Base-by-base conservation (phyloP, 2,329 filamentous ascomycete genomes). In the Harringtonia aguacate region DNA sequence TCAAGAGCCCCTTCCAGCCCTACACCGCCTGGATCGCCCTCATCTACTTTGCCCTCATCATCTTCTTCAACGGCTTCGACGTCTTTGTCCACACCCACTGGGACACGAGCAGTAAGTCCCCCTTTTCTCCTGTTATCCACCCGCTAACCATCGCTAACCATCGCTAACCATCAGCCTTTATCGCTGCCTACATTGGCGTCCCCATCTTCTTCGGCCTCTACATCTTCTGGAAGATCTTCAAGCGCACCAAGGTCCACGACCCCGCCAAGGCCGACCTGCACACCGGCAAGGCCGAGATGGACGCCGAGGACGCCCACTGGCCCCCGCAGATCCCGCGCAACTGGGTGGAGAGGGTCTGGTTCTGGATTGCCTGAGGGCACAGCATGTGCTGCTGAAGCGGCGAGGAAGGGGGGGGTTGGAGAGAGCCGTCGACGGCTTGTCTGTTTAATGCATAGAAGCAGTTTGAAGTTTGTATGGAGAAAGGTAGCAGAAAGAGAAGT, bases 121-220 rank as follows among this genome's bases (percentile, higher is more conserved):
- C 14, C 29, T 17, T 20, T 14, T 20, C 20, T 33, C 28, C 8
- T n/a, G n/a, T n/a, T n/a, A n/a, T n/a, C 13, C 15, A 33, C 4
- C 12, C 30, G 14, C 18, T 27, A 1, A 1, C 31, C 31, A 2
- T 43, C 57, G 60, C 4, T 61, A n/a, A 75, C 72, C 2, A 61
- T 89, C 4, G 80, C 85, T 52, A 86, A 86, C 53, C 8, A 29
- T 14, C 1, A 90, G 88, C 61, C 53, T 92, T 92, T 54, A 47
- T 81, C n/a, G 73, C 75, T 0, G 70, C 63, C 53, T 87, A 80
- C 53, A 68, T 84, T 54, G 81, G 69, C 10, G 64, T 82, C 1
- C 79, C 69, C 37, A 73, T 71, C 51, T 84, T 84, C 58, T 50
- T 78, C 2, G 59, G 66, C 1, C 64, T 83, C 1, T 84, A 82